These are phyloP conservation scores for Periconia digitata DNA, from an alignment of 2,329 filamentous ascomycete genomes.

Conservation along the genomic window DNA sequence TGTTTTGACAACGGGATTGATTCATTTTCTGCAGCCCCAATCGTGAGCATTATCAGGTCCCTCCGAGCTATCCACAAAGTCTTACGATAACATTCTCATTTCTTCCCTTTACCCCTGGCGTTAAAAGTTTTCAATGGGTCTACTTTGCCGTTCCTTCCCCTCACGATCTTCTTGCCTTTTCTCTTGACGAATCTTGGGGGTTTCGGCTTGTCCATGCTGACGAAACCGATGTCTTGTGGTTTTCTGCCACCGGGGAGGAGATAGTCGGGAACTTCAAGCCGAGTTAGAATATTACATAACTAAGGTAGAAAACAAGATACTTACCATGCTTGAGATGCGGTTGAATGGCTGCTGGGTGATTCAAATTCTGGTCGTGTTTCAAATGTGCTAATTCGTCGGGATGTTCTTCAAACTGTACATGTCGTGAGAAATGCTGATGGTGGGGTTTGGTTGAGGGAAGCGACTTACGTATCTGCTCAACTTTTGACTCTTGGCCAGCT, in stretches of 20 bases:
- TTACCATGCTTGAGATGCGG: slow-evolving; percentile 69
- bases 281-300: neutral
- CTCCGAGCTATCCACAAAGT: neutral
- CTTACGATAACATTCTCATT: slow-evolving; percentile 22
- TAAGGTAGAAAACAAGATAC: neutral
- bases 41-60: neutral
- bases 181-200: slow-evolving; percentile 45
- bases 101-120: slow-evolving; percentile 41
- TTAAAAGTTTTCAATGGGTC: slow-evolving; percentile 93
- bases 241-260: slow-evolving; percentile 77
- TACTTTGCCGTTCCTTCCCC: slow-evolving; percentile 62
- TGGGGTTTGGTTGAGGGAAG: neutral
- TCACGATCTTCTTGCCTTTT: slow-evolving; percentile 55
- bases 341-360: slow-evolving; percentile 76
- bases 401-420: slow-evolving; percentile 80
- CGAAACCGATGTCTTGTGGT: slow-evolving; percentile 71
- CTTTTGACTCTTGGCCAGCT: slow-evolving; percentile 91
- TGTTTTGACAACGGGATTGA: no score
- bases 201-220: slow-evolving; percentile 59
- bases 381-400: slow-evolving; percentile 84
- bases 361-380: slow-evolving; percentile 83
- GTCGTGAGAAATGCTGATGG: neutral
- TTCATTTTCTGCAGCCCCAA: neutral
- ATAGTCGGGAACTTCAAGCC: slow-evolving; percentile 74
- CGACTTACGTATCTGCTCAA: slow-evolving; percentile 63